These are phyloP conservation scores for Sphaerulina populicola DNA, from an alignment of 2,329 filamentous ascomycete species.

Conservation along the genomic window DNA sequence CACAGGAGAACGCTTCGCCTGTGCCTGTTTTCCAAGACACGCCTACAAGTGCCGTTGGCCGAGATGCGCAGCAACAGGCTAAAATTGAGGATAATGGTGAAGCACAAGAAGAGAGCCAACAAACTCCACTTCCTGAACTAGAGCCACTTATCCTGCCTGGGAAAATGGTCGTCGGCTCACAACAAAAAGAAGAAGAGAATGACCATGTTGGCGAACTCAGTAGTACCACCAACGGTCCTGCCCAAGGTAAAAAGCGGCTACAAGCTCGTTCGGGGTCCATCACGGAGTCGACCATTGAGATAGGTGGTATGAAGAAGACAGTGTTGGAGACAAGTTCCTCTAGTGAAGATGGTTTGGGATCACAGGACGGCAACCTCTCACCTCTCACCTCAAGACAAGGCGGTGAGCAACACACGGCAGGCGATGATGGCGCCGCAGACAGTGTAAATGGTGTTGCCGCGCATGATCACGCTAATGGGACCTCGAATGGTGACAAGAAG, in stretches of 20 bases:
- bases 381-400: constrained; percentile 8
- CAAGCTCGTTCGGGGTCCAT: constrained; percentile 63
- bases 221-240: constrained; percentile 3
- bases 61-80: constrained; percentile 6
- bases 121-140: background rate
- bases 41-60: constrained; percentile 1
- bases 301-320: constrained; percentile 66
- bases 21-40: background rate
- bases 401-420: constrained; percentile 1
- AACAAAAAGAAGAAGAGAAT: constrained; percentile 8
- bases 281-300: constrained; percentile 67
- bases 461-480: constrained; percentile 12
- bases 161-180: constrained; percentile 10
- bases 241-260: constrained; percentile 25
- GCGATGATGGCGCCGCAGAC: constrained; percentile 9
- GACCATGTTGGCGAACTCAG: constrained; percentile 16
- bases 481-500: constrained; percentile 14
- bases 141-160: constrained; percentile 7
- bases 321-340: constrained; percentile 56
- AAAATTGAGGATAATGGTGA: background rate
- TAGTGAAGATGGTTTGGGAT: constrained; percentile 9
- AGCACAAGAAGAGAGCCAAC: background rate
- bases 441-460: background rate
- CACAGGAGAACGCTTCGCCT: constrained; percentile 19
- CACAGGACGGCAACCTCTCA: constrained; percentile 4